Base-by-base conservation (phyloP, 192 early-diverging fungal species). In the Umbelopsis sp. region DNA sequence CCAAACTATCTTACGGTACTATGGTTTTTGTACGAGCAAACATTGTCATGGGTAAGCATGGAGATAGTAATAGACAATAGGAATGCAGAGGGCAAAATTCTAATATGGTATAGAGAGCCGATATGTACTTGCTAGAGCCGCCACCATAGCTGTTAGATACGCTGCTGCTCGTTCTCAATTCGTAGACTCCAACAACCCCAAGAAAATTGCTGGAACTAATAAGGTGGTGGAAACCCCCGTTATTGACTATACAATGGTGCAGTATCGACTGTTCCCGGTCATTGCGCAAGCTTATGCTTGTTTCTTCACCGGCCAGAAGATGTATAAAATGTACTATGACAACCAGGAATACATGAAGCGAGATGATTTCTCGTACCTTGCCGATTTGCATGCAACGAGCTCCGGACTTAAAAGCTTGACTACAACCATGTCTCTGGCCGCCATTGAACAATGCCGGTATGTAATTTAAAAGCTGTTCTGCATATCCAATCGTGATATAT, bases 351-450 rank as follows among this genome's bases (percentile, higher is more conserved):
- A 85, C 50, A 83, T 91, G 74, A 74, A 81, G 52, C 16, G 53
- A 5, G 88, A 87, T 52, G 86, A 92, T 76, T 88, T 88, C 67
- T 86, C 80, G 21, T 81, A 82, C 58, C 74, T 92, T 9, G 87
- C 89, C 52, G 91, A 91, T 68, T 78, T 91, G 13, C 92, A 93
- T 66, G 92, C 91, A 25, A 89, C 90, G 2, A 84, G 82, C 8
- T 89, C 87, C 23, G 89, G 88, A 7, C 81, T 94, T 48, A 92
- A 94, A 82, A 82, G 87, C 22, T 79, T 90, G 67, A 87, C 86
- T 5, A 90, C 91, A 0, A 87, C 88, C 6, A 77, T 89, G 64
- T 83, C 86, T 10, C 75, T 90, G 15, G 82, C 79, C 58, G 87
- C 90, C 46, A 91, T 93, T 66, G 92, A 94, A 51, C 87, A 89